These are phyloP conservation scores for Paecilomyces niveus DNA, from an alignment of 2,329 filamentous ascomycete species.

Conservation along the genomic window DNA sequence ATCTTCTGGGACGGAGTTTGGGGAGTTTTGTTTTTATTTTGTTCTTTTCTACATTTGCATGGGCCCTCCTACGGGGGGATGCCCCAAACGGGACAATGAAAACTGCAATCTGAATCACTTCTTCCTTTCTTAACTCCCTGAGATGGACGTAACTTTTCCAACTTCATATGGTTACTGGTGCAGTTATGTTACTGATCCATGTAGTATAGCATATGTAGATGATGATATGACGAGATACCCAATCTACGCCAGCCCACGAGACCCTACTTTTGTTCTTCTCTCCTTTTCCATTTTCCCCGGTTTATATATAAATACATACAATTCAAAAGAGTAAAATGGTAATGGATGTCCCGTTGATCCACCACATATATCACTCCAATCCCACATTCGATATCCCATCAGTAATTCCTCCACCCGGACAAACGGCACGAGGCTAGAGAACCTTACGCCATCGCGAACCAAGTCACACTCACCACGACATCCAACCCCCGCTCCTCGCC, in stretches of 20 bases:
- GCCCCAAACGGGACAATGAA: neutral
- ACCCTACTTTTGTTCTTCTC: neutral
- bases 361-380: neutral
- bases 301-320: neutral
- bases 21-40: neutral
- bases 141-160: neutral
- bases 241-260: neutral
- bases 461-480: slow-evolving; percentile 43
- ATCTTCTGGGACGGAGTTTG: neutral
- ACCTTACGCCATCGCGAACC: slow-evolving; percentile 33
- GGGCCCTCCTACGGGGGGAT: neutral
- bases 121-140: neutral
- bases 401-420: neutral
- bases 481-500: slow-evolving; percentile 41
- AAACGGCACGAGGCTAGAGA: too few relatives aligned
- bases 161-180: neutral
- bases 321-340: neutral
- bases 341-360: neutral
- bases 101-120: neutral
- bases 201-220: neutral
- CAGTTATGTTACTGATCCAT: neutral
- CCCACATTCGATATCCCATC: neutral
- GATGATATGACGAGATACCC: neutral
- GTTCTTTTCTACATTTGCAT: neutral
- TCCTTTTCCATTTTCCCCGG: neutral